Base-by-base conservation (phyloP, 2,329 filamentous ascomycete genomes). In the Exophiala lecanii-corni region DNA sequence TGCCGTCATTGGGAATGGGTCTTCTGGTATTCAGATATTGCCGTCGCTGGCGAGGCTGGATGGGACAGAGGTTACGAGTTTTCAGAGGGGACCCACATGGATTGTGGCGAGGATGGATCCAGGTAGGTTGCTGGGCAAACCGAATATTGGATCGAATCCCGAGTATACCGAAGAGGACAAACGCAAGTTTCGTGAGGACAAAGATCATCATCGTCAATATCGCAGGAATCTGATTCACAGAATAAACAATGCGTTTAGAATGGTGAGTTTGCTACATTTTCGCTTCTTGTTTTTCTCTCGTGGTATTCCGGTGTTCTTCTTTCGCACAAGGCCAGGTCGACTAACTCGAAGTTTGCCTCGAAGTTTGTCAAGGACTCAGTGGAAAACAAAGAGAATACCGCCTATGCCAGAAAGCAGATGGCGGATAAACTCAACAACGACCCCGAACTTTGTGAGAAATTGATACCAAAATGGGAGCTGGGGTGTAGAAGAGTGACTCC, bases 401-500 rank as follows among this genome's bases (percentile, higher is more conserved):
- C 20, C 7, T 40, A 25, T 6, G 41, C 39, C 6, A 39, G 31
- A n/a, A 23, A 43, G 34, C 44, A 30, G 12, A 47, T 47, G 44
- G n/a, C 23, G 5, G 30, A 39, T 20, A 35, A 33, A 12, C 23
- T 47, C 13, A 43, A 47, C 31, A 23, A 57, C 28, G 53, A 56
- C 21, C 40, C 46, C 1, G 45, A 55, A 1, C 41, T 58, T 1
- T 41, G 40, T 17, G 45, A 51, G 4, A 42, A 31, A 15, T 30
- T 51, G 12, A 49, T 49, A n/a, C 59, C 57, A 1, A 43, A 52
- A 1, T 58, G 51, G 38, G 36, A 43, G 7, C 40, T 57, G 6
- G 71, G 70, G 1, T 75, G 71, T 41, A 60, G 71, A 10, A 61
- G 72, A 1, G 50, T 72, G 13, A 73, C 72, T 0, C 73, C 73